Evolutionary conservation across 2,329 filamentous ascomycete species (phyloP), one percentile per base, ranked within the genome.

Genomic region (Piedraia hortae): DNA sequence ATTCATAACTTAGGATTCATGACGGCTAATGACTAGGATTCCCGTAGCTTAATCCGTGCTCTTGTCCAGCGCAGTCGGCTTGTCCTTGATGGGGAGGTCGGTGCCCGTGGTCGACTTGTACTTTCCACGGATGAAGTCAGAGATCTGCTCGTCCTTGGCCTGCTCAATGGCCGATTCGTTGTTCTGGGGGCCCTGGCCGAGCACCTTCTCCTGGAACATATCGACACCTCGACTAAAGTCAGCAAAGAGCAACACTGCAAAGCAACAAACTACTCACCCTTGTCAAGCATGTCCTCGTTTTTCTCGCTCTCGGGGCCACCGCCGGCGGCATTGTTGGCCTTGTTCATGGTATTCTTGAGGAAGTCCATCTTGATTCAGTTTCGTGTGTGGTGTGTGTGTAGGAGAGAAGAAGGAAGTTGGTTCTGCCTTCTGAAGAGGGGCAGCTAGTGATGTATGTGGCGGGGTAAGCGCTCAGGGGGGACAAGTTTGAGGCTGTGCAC

Each of bases 231-330:
- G n/a, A 15, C 9, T 8, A 12, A 12, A 18, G 14, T 19, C 21
- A 26, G 19, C 14, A 16, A 14, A 11, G 10, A 22, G 18, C n/a
- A 15, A 20, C 11, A 18, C 12, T 7, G 15, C 13, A 10, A 18
- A 26, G 19, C 10, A 28, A 16, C 12, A 8, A 10, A n/a, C 19
- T 1, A 20, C 35, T 21, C 42, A 75, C 72, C 67, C 51, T 85
- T 85, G 50, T 85, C 74, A 23, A 85, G 59, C n/a, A 44, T 48
- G 38, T 27, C 34, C 45, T 85, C 73, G 34, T 78, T 71, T 59
- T 75, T 67, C 58, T 82, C 74, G 40, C 67, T 64, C 45, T 72
- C 52, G 15, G 47, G 47, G 16, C 74, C 74, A 23, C 74, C 74
- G 16, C 74, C 74, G 10, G 68, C 69, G 32, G 65, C 54, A 26